Base-by-base conservation (phyloP, 1,139 yeast genomes). In the Kodamaea arcana region DNA sequence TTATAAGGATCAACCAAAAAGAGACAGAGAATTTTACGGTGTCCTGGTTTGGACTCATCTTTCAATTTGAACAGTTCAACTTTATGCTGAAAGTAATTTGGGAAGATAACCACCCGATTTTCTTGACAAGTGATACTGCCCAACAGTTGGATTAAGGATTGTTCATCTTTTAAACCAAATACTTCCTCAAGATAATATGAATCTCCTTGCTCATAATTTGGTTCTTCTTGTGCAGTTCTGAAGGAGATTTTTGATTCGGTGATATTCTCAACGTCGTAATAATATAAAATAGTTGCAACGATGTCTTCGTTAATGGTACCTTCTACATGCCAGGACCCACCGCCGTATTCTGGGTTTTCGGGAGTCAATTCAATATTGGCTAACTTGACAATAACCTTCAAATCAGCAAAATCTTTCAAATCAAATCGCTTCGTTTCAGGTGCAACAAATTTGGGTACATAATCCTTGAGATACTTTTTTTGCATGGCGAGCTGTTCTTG, bases 271-370 rank as follows among this genome's bases (percentile, higher is more conserved):
- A 50, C 41, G 40, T 69, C 74, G 40, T 69, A 69, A 45, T 69
- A 69, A 48, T 67, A 69, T 27, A 69, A 46, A 1, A 60, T 52
- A 1, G 73, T 66, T 2, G 71, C 72, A 2, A 69, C 60, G 31
- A 69, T 69, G 41, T 64, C 65, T 46, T 69, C 75, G 40, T 62
- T 62, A 29, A 58, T 53, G 3, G 65, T 55, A 1, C 74, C 75
- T 44, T 69, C 75, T 0, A 68, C 59, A 36, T 69, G 75, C 75
- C 75, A 69, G 3, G 66, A 43, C 0, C 75, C 74, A 4, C 75
- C 75, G 1, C 45, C 34, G 35, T 69, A 69, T 3, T 29, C 37
- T 9, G 72, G 69, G 14, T 56, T 56, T 29, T 65, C 69, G 0
- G 75, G 73, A 3, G 70, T 65, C 33, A 68, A 52, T 33, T 63